A percentile compares a stretch with the other conserved stretches of the same genome.
phyloP scores from a whole-genome alignment of 2,329 filamentous ascomycete species.

The Myriosclerotinia scirpicola region DNA sequence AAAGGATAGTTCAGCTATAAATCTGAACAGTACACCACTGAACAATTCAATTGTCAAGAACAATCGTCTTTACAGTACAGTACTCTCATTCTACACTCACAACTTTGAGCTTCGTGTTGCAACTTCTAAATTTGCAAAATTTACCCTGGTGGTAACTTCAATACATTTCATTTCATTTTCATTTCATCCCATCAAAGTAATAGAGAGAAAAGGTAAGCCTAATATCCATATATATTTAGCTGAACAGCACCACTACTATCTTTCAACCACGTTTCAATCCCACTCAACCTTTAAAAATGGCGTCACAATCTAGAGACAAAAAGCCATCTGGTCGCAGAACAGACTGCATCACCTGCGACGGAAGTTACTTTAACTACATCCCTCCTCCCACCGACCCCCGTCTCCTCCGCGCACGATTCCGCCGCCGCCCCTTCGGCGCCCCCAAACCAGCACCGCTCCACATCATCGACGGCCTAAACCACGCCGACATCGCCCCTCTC shows the following conservation, averaged over 20 bases:
- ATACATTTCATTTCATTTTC: neutral
- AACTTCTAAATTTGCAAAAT: neutral
- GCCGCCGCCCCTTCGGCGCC: neutral
- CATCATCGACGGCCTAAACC: neutral
- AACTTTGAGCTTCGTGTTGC: neutral
- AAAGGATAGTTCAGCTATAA: constrained; percentile 7
- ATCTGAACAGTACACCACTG: neutral
- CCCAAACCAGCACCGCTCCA: neutral
- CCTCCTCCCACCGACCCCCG: neutral
- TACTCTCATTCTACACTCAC: neutral
- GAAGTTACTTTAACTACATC: neutral
- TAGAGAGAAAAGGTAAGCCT: neutral
- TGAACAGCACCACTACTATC: neutral
- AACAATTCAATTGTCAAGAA: constrained; percentile 19
- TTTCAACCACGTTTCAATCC: neutral
- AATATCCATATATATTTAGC: neutral
- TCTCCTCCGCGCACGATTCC: neutral
- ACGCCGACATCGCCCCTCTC: neutral
- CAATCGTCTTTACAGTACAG: neutral
- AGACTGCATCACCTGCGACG: neutral
- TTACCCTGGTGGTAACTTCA: constrained; percentile 9
- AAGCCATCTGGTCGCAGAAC: neutral
- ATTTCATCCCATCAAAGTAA: neutral
- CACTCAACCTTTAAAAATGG: neutral
- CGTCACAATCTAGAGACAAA: neutral